Evolutionary conservation across 1,284 basidiomycete species (phyloP).

Genomic region (Ustilago hordei): DNA sequence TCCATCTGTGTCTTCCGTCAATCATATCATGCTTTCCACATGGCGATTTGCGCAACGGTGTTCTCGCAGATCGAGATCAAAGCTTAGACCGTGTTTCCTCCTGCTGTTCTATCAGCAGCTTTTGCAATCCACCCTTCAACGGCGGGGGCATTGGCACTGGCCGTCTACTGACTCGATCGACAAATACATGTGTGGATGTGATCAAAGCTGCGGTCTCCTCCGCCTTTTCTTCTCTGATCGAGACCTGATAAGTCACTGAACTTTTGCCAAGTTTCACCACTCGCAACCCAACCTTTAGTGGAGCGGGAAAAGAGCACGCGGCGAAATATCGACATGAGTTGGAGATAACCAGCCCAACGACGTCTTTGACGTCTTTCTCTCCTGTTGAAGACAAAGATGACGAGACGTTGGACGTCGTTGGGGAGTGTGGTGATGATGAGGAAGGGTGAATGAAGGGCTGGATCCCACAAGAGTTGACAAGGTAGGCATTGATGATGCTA

Average conservation of each 20-base stretch:
- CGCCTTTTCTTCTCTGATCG: slow-evolving; percentile 22
- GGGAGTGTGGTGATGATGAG: neutral
- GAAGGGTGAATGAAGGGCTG: slow-evolving; percentile 36
- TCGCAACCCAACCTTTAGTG: slow-evolving; percentile 33
- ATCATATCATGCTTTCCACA: neutral
- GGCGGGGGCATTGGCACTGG: slow-evolving; percentile 39
- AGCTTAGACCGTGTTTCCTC: slow-evolving; percentile 21
- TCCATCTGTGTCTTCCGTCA: neutral
- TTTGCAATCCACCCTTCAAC: slow-evolving; percentile 9
- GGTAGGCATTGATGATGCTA: slow-evolving; percentile 52
- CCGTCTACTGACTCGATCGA: slow-evolving; percentile 34
- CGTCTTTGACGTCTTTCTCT: slow-evolving; percentile 12
- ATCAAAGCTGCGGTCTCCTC: slow-evolving; percentile 33
- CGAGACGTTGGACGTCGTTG: neutral
- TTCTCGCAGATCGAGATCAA: slow-evolving; percentile 12
- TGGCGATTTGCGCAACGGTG: neutral
- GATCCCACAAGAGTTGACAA: slow-evolving; percentile 45
- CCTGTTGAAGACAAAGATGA: slow-evolving; percentile 1
- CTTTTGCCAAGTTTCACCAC: slow-evolving; percentile 45
- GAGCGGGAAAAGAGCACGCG: slow-evolving; percentile 48
- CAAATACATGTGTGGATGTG: slow-evolving; percentile 56
- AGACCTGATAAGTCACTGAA: slow-evolving; percentile 51
- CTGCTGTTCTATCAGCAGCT: slow-evolving; percentile 14
- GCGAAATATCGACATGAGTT: slow-evolving; percentile 52
- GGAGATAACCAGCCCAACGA: slow-evolving; percentile 53